Evolutionary conservation across 2,329 filamentous ascomycete genomes (phyloP), one percentile per base, ranked within the genome.

Genomic region (Talaromyces sp.): DNA sequence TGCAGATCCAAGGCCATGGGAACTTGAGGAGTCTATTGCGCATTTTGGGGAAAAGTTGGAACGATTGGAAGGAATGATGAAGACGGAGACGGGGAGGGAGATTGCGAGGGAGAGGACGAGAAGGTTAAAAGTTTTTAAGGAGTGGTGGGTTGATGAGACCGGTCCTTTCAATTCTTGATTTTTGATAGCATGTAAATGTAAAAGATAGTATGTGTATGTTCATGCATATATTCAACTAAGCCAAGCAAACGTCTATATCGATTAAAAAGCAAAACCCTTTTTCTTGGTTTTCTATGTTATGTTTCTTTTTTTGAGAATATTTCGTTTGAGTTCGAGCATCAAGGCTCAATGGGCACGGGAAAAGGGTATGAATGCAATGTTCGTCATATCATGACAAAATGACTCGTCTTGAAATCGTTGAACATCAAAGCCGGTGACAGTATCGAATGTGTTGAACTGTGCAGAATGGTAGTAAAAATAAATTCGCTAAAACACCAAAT

Each of bases 21-120:
- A 78, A 43, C 75, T 95, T 79, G 79, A 80, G 39, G 82, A 84
- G 48, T 84, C 86, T 5, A 83, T 95, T 61, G 78, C 82, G 50
- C 90, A 95, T 76, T 90, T 95, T 66, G 83, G 84, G 40, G 86
- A 88, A 53, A 95, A 94, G 77, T 75, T 95, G 61, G 73, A 89
- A 62, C 79, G 76, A 66, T 69, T 96, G 21, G 84, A 82, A 63
- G 71, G 67, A 2, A 78, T 81, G 77, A 84, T 84, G 82, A 84
- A 84, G 75, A 85, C 82, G 3, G 67, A 73, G 56, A 77, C 79
- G 1, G 82, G 82, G 5, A 77, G 70, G 64, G 63, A 69, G 53
- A 71, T 84, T 71, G 82, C 81, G 1, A 68, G 67, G 22, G 75
- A 77, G 61, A 69, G 81, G 59, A 80, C 80, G 17, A 70, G 76